Conservation (phyloP, 2,329 filamentous ascomycete genomes). For the Fusarium solani-melongenae region DNA sequence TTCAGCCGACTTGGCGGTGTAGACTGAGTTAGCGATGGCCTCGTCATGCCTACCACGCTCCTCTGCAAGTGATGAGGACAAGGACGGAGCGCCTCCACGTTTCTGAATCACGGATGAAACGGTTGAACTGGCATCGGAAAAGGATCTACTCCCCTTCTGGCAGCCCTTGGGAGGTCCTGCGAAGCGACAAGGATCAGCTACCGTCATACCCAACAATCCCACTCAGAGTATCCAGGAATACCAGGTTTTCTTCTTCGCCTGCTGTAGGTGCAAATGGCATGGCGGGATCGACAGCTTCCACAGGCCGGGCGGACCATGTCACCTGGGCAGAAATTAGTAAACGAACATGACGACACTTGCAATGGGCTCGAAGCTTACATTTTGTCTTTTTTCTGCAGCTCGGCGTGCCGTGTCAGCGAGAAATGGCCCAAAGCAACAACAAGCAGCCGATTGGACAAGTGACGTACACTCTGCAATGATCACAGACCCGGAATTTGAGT, state of each 20-base stretch:
- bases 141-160: background rate
- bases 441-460: background rate
- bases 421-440: background rate
- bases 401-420: background rate
- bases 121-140: background rate
- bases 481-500: background rate
- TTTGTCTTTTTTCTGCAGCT: background rate
- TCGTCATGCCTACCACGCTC: background rate
- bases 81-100: background rate
- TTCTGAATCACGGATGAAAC: background rate
- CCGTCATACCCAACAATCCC: background rate
- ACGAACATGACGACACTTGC: background rate
- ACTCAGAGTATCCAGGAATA: background rate
- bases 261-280: background rate
- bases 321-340: background rate
- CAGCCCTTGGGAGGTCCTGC: background rate
- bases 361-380: background rate
- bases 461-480: background rate
- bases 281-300: background rate
- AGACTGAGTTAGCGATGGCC: background rate
- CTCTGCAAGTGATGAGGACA: background rate
- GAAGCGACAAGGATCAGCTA: background rate
- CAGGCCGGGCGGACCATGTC: background rate
- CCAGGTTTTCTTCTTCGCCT: background rate
- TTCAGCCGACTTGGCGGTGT: background rate